Percentiles rank a stretch among this genome's conserved stretches.
phyloP scores from a whole-genome alignment of 192 early-diverging fungal genomes.

The Coemansia reversa region DNA sequence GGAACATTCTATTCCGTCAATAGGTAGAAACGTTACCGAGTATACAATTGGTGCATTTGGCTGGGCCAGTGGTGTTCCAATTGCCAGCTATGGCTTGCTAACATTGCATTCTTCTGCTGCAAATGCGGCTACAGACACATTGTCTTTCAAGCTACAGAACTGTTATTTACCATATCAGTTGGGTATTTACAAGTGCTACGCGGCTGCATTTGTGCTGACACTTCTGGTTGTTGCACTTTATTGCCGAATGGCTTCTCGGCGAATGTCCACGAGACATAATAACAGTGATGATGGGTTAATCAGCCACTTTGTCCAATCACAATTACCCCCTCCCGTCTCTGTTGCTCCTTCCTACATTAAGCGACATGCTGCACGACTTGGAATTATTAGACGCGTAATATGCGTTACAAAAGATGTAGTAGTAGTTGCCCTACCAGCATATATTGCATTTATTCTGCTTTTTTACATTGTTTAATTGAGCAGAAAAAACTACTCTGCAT shows the following conservation, averaged over 20 bases:
- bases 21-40: slow-evolving; percentile 23
- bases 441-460: slow-evolving; percentile 9
- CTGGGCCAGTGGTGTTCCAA: slow-evolving; percentile 58
- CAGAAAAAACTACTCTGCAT: too few species aligned
- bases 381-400: not conserved
- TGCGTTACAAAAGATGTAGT: slow-evolving; percentile 14
- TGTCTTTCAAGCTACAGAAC: slow-evolving; percentile 46
- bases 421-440: slow-evolving; percentile 16
- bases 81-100: slow-evolving; percentile 61
- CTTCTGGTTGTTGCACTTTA: not conserved
- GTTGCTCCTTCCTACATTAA: not conserved
- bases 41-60: slow-evolving; percentile 66
- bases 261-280: too few species aligned
- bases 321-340: slow-evolving; percentile 6
- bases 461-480: slow-evolving; percentile 11
- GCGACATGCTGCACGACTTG: too few species aligned
- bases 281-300: too few species aligned
- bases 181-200: slow-evolving; percentile 56
- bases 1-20: slow-evolving; percentile 30
- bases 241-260: not conserved
- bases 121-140: not conserved
- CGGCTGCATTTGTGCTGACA: slow-evolving; percentile 18
- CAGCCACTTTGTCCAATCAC: not conserved
- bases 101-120: slow-evolving; percentile 24
- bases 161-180: slow-evolving; percentile 73